A percentile compares a stretch with the other conserved stretches of the same genome.
phyloP scores from a whole-genome alignment of 768 basidiomycete genomes.

The Leucogyrophana mollusca region DNA sequence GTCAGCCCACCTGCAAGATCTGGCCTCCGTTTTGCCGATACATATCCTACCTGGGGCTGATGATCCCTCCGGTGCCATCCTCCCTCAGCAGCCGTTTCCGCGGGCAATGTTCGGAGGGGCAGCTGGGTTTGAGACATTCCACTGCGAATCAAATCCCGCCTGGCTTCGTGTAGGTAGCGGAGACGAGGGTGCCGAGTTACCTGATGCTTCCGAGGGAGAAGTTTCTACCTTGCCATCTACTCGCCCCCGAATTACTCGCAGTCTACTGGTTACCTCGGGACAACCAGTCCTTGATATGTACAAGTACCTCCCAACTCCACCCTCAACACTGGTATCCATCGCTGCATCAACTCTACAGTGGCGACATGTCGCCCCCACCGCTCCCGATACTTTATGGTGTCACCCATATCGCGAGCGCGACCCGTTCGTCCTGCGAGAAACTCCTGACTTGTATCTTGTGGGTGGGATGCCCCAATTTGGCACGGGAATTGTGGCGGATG shows the following conservation, averaged over 20 bases:
- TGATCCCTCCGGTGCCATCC: conserved; percentile 85
- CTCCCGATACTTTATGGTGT: conserved; percentile 98
- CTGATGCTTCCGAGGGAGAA: not conserved
- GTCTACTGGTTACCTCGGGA: conserved; percentile 83
- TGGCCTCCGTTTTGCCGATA: conserved; percentile 76
- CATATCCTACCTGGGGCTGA: conserved; percentile 85
- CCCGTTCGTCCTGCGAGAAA: conserved; percentile 84
- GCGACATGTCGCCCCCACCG: conserved; percentile 98
- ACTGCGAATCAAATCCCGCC: conserved; percentile 85
- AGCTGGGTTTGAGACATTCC: conserved; percentile 59
- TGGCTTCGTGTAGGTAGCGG: conserved; percentile 65
- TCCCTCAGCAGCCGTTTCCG: conserved; percentile 94
- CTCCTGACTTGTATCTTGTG: conserved; percentile 90
- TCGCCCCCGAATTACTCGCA: conserved; percentile 38
- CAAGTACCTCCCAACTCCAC: conserved; percentile 81
- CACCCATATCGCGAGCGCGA: conserved; percentile 88
- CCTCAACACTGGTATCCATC: conserved; percentile 70
- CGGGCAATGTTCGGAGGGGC: conserved; percentile 81
- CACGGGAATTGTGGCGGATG: conserved; percentile 59
- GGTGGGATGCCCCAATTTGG: conserved; percentile 87
- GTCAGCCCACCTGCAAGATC: conserved; percentile 68
- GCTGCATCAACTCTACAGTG: conserved; percentile 81
- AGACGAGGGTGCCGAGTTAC: conserved; percentile 15
- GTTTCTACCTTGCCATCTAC: conserved; percentile 3
- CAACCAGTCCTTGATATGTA: conserved; percentile 95